A percentile compares a stretch with the other conserved stretches of the same genome.
phyloP scores from a whole-genome alignment of 2,329 filamentous ascomycete species.

The Ophiocordyceps camponoti-leonardi region DNA sequence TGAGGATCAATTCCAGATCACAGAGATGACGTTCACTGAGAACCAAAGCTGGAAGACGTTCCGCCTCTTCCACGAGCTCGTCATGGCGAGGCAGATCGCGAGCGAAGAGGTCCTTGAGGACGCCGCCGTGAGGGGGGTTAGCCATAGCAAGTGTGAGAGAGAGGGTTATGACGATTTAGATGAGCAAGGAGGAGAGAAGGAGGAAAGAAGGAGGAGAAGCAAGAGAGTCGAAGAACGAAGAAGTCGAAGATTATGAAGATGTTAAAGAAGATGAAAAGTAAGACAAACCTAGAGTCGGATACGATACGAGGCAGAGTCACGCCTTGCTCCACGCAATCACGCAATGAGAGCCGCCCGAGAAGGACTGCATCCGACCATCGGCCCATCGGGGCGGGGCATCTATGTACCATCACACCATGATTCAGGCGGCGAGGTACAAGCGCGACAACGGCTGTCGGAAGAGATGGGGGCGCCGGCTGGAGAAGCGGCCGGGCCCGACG shows the following conservation, averaged over 20 bases:
- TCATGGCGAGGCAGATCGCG: slow-evolving; percentile 73
- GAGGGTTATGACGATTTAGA: background rate
- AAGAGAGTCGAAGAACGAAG: background rate
- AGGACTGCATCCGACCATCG: slow-evolving; percentile 1
- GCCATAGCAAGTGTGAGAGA: slow-evolving; percentile 30
- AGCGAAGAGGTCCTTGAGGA: slow-evolving; percentile 94
- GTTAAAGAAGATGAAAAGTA: background rate
- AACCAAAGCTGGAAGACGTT: slow-evolving; percentile 66
- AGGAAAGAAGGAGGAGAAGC: background rate
- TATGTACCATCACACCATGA: no score
- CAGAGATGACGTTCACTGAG: slow-evolving; percentile 91
- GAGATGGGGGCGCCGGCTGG: background rate
- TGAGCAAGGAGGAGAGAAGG: background rate
- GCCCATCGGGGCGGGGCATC: slow-evolving; percentile 1
- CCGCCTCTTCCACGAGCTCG: slow-evolving; percentile 69
- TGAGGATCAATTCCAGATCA: slow-evolving; percentile 93
- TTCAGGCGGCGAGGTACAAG: no score
- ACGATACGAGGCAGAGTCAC: background rate
- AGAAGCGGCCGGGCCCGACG: background rate
- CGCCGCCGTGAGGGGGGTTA: slow-evolving; percentile 67
- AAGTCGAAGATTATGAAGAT: background rate
- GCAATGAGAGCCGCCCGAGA: background rate
- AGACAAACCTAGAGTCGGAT: background rate
- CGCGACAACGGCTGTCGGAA: no score
- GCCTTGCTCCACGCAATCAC: background rate